Evolutionary conservation across 1,139 yeast species (phyloP).

Genomic region (Blastobotrys persicus): DNA sequence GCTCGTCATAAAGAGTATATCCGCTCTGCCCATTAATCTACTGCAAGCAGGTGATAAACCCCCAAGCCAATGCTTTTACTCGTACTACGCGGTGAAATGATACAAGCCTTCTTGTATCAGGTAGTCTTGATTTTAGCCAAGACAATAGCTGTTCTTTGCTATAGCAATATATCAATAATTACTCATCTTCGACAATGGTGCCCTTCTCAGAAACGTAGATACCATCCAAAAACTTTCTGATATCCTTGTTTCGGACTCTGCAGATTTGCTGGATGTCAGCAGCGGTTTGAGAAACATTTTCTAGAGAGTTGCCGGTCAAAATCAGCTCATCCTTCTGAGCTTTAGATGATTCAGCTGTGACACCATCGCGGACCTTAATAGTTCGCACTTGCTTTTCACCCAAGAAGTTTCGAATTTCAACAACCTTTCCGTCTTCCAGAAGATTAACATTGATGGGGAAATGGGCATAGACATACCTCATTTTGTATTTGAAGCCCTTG

Average conservation of each 20-base stretch:
- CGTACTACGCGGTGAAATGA: conserved; percentile 7
- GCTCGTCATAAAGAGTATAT: too few relatives aligned
- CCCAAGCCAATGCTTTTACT: not conserved
- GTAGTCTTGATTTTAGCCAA: conserved; percentile 19
- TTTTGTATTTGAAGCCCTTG: conserved; percentile 98
- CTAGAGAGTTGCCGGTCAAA: conserved; percentile 94
- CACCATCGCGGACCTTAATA: conserved; percentile 86
- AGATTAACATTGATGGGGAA: conserved; percentile 99
- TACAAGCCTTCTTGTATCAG: conserved; percentile 19
- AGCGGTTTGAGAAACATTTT: conserved; percentile 96
- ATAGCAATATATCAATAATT: conserved; percentile 39
- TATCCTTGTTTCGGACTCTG: conserved; percentile 99
- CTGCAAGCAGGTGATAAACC: too few relatives aligned
- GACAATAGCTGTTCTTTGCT: conserved; percentile 15
- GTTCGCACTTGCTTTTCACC: conserved; percentile 97
- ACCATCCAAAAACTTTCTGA: conserved; percentile 99
- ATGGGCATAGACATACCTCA: conserved; percentile 99
- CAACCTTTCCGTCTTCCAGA: conserved; percentile 67
- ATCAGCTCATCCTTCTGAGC: conserved; percentile 92
- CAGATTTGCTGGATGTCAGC: conserved; percentile 98
- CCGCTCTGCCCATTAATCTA: too few relatives aligned
- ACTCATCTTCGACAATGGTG: conserved; percentile 62
- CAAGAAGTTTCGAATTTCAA: conserved; percentile 98
- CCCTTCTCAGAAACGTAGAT: conserved; percentile 98
- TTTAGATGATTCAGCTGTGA: conserved; percentile 79